Percentiles rank a stretch among this genome's conserved stretches.
Conservation (phyloP, 345 rosid species). For the Brassica juncea region DNA sequence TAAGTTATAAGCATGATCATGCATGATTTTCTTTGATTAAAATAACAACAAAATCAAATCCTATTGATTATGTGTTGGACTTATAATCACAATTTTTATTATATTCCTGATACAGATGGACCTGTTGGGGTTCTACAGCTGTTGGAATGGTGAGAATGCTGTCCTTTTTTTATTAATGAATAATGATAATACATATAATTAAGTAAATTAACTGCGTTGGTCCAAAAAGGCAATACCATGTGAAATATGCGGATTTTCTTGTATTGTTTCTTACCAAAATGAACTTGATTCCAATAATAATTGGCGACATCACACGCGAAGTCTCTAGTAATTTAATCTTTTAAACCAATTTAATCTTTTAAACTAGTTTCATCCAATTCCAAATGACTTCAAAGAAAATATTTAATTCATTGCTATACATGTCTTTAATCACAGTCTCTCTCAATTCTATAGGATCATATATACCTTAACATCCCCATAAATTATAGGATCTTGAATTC, state of each 20-base stretch:
- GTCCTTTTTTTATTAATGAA: not conserved
- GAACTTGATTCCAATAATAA: not conserved
- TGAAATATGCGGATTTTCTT: not conserved
- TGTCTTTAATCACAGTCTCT: not conserved
- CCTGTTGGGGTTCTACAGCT: slow-evolving; percentile 48
- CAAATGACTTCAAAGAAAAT: not conserved
- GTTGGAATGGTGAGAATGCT: slow-evolving; percentile 49
- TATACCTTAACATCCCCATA: not conserved
- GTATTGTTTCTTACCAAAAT: not conserved
- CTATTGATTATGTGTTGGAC: not conserved
- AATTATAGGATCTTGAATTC: not conserved
- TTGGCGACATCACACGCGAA: not conserved
- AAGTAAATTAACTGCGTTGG: not conserved
- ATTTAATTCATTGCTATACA: not conserved
- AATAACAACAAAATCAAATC: not conserved
- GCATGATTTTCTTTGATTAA: slow-evolving; percentile 19
- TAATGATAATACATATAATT: not conserved
- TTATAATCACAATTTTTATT: not conserved
- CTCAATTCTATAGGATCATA: not conserved
- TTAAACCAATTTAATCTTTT: not conserved
- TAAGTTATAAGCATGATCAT: not conserved
- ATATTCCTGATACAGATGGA: slow-evolving; percentile 46
- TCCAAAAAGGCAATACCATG: slow-evolving; percentile 13
- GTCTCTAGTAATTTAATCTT: not conserved
- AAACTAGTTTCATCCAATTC: not conserved